Percentiles rank a stretch among this genome's conserved stretches.
These are phyloP conservation scores for Nakazawaea anatomiae DNA, from an alignment of 805 yeast species.

Conservation along the genomic window DNA sequence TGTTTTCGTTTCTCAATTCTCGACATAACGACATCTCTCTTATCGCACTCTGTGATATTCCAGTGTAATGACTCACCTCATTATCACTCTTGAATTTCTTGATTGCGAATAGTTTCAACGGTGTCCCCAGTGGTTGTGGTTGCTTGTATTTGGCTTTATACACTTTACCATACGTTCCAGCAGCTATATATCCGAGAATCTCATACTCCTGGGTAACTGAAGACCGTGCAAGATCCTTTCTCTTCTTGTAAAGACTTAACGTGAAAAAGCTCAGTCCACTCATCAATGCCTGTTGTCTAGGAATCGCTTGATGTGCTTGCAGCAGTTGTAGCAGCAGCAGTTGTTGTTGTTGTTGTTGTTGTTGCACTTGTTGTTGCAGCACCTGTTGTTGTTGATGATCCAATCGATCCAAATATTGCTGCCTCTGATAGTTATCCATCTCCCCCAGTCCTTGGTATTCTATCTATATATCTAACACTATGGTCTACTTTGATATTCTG, in stretches of 20 bases:
- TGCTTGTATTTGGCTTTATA: conserved; percentile 69
- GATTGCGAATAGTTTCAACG: conserved; percentile 60
- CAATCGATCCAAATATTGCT: conserved; percentile 9
- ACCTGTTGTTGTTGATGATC: conserved; percentile 9
- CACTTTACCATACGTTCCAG: conserved; percentile 95
- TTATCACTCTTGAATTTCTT: conserved; percentile 91
- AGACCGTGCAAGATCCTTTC: conserved; percentile 60
- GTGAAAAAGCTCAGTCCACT: conserved; percentile 51
- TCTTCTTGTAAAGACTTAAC: conserved; percentile 50
- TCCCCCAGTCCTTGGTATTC: neutral
- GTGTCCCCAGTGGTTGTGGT: conserved; percentile 7
- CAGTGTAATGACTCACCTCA: conserved; percentile 84
- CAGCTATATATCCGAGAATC: conserved; percentile 92
- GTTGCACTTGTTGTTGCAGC: conserved; percentile 11
- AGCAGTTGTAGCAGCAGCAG: conserved; percentile 30
- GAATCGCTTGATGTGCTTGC: conserved; percentile 35
- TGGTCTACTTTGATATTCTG: too few species aligned
- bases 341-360: conserved; percentile 27
- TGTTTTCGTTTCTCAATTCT: conserved; percentile 74
- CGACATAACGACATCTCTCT: conserved; percentile 94
- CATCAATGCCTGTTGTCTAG: conserved; percentile 45
- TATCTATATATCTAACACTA: neutral
- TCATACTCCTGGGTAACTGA: conserved; percentile 83
- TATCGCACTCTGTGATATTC: conserved; percentile 93
- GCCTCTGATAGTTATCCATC: conserved; percentile 12